Conservation (phyloP, 257 asterid species). For the Scutellaria baicalensis region DNA sequence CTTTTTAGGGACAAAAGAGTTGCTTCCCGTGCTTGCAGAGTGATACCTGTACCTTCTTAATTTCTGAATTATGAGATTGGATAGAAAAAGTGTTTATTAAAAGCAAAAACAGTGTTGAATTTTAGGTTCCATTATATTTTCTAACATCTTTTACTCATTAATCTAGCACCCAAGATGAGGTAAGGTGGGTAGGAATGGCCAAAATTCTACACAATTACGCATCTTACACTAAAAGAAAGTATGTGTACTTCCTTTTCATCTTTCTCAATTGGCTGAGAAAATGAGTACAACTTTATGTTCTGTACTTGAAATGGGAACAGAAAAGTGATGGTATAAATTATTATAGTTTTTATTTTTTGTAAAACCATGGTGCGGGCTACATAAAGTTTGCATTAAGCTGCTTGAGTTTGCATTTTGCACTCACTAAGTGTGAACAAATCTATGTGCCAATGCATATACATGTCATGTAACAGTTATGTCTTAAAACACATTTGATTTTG, state of each 20-base stretch:
- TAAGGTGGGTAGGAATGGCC: not conserved
- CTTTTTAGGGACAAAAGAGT: not conserved
- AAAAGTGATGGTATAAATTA: not conserved
- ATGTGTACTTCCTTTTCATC: not conserved
- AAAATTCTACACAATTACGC: not conserved
- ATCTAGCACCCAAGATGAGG: not conserved
- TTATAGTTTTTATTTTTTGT: not conserved
- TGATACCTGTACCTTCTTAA: not conserved
- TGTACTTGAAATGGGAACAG: not conserved
- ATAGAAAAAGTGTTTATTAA: not conserved
- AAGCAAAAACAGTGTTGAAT: not conserved
- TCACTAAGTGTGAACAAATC: not conserved
- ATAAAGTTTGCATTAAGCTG: not conserved
- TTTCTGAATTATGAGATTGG: slow-evolving; percentile 6
- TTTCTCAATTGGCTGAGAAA: not conserved
- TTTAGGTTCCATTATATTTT: not conserved
- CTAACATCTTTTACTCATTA: not conserved
- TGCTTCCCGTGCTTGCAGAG: slow-evolving; percentile 7
- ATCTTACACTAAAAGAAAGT: not conserved
- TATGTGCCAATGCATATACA: not conserved
- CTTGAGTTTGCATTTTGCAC: not conserved
- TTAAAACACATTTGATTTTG: not conserved
- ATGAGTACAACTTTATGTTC: not conserved
- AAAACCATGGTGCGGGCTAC: not conserved
- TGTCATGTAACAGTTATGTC: slow-evolving; percentile 5